Evolutionary conservation across 805 yeast genomes (phyloP).

Genomic region (Gaillardinia entomophila): DNA sequence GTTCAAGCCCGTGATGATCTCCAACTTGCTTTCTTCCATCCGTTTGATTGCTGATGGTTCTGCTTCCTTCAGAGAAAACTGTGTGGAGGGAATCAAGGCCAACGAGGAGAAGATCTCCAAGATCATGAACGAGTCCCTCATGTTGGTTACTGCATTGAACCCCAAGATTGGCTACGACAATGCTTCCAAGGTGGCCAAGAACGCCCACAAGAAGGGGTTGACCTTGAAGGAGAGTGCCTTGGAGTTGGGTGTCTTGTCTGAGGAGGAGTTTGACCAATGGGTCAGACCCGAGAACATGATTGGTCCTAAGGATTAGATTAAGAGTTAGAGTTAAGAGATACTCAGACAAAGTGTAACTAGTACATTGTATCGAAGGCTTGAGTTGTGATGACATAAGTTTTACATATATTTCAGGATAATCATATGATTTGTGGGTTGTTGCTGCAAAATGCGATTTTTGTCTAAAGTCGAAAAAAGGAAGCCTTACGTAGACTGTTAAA

Average conservation of each 20-base stretch:
- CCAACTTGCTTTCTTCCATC: slow-evolving; percentile 82
- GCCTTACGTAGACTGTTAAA: too few relatives aligned
- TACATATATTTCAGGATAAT: too few relatives aligned
- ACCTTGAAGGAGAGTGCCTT: slow-evolving; percentile 93
- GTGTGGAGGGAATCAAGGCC: slow-evolving; percentile 92
- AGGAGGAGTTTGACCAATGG: slow-evolving; percentile 91
- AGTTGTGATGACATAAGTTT: background rate
- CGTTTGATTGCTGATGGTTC: slow-evolving; percentile 87
- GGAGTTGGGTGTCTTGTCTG: slow-evolving; percentile 78
- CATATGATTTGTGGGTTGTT: too few relatives aligned
- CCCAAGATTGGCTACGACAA: slow-evolving; percentile 98
- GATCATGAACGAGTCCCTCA: slow-evolving; percentile 86
- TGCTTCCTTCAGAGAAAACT: slow-evolving; percentile 85
- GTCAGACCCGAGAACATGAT: slow-evolving; percentile 98
- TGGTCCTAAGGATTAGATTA: slow-evolving; percentile 70
- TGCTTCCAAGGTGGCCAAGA: slow-evolving; percentile 97
- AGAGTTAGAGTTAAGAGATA: background rate
- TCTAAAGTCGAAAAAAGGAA: too few relatives aligned
- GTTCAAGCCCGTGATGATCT: slow-evolving; percentile 93
- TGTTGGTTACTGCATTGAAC: slow-evolving; percentile 97
- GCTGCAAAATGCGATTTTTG: too few relatives aligned
- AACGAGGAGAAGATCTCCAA: slow-evolving; percentile 83
- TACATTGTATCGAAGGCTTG: background rate
- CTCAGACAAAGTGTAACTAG: background rate
- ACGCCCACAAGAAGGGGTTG: slow-evolving; percentile 96